These are phyloP conservation scores for Betula pendula DNA, from an alignment of 306 rosid genomes.

Conservation along the genomic window DNA sequence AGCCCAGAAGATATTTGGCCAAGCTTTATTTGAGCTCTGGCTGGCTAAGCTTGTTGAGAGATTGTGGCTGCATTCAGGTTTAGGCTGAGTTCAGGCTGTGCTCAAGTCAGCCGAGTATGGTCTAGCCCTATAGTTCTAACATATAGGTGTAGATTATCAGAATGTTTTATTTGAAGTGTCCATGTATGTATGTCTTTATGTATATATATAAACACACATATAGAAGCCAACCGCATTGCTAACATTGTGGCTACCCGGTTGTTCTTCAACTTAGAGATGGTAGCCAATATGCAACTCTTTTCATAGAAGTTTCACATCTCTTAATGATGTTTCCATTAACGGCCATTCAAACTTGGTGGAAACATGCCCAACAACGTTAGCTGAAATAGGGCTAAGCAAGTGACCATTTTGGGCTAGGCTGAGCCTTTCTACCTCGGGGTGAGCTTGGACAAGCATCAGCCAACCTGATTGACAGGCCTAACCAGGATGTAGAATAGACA, in stretches of 20 bases:
- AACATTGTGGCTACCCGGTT: background rate
- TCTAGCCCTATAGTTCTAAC: background rate
- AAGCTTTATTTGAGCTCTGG: background rate
- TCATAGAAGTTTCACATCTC: background rate
- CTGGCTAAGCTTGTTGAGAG: background rate
- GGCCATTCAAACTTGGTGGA: background rate
- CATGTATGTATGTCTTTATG: conserved; percentile 8
- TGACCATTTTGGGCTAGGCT: background rate
- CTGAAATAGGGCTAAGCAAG: background rate
- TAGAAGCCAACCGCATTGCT: background rate
- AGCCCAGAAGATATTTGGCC: background rate
- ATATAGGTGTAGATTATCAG: background rate
- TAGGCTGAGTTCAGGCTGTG: too few species aligned
- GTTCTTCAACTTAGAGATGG: background rate
- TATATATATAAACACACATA: background rate
- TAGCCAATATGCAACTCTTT: background rate
- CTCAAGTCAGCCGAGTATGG: background rate
- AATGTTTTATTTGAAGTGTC: background rate
- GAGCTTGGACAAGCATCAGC: background rate
- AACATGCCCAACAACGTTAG: background rate
- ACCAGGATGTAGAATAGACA: background rate
- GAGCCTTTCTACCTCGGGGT: background rate
- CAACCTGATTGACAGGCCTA: background rate
- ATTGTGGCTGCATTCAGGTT: background rate
- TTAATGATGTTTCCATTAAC: background rate